These are phyloP conservation scores for Rhodotorula sp. DNA, from an alignment of 1,284 basidiomycete genomes.

Conservation along the genomic window DNA sequence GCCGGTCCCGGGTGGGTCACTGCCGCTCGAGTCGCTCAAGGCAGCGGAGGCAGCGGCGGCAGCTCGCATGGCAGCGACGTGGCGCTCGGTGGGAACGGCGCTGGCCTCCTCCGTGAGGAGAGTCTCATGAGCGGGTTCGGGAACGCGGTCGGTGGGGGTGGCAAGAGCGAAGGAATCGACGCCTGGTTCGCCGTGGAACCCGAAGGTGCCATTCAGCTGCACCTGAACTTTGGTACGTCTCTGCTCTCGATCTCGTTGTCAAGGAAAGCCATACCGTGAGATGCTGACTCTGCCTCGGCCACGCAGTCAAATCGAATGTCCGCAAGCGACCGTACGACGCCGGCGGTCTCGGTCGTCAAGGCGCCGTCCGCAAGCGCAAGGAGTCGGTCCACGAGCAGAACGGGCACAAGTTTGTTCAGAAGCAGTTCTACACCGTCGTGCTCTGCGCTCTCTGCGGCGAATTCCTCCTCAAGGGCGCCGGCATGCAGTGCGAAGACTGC, in stretches of 20 bases:
- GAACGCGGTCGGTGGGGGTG: background rate
- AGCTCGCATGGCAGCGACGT: conserved; percentile 1
- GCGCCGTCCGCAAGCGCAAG: conserved; percentile 95
- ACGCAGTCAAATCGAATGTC: conserved; percentile 88
- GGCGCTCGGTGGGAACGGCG: background rate
- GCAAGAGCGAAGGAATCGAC: conserved; percentile 65
- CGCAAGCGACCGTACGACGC: conserved; percentile 89
- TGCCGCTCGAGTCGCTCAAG: conserved; percentile 56
- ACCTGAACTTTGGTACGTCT: conserved; percentile 81
- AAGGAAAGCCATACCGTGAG: no score
- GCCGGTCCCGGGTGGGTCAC: conserved; percentile 82
- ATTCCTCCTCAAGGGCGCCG: conserved; percentile 93
- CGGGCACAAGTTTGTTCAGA: conserved; percentile 95
- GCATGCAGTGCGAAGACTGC: conserved; percentile 99
- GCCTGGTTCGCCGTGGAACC: conserved; percentile 98
- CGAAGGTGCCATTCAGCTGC: conserved; percentile 84
- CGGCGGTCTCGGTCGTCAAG: conserved; percentile 91
- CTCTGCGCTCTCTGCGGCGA: conserved; percentile 97
- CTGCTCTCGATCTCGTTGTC: background rate
- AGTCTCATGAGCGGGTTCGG: conserved; percentile 8
- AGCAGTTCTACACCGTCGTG: conserved; percentile 94
- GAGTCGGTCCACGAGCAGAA: conserved; percentile 99
- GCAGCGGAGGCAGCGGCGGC: conserved; percentile 22
- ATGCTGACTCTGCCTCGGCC: background rate
- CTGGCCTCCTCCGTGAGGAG: conserved; percentile 13